Evolutionary conservation across 306 rosid species (phyloP).

Genomic region (Citrullus amarus): DNA sequence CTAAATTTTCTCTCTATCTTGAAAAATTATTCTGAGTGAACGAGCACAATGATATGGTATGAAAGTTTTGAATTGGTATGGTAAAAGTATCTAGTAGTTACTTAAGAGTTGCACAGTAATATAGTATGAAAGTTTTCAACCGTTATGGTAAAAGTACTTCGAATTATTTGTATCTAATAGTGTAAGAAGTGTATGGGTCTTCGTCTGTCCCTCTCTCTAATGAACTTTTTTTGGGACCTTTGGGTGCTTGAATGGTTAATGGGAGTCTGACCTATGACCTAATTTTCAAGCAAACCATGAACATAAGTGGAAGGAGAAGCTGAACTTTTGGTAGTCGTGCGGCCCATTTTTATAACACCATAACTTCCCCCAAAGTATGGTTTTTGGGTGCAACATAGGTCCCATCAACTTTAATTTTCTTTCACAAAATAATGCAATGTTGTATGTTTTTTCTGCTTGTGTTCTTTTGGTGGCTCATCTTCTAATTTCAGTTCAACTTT

Average conservation of each 20-base stretch:
- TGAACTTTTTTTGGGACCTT: neutral
- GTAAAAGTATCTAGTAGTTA: no score
- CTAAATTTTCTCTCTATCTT: no score
- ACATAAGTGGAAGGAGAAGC: neutral
- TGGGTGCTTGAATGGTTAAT: neutral
- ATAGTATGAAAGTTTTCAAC: no score
- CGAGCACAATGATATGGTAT: no score
- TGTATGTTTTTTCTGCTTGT: neutral
- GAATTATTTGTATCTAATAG: neutral
- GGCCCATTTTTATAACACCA: neutral
- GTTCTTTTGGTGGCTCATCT: neutral
- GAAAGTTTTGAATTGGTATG: neutral
- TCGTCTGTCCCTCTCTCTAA: neutral
- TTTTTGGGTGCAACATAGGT: neutral
- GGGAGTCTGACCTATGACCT: neutral
- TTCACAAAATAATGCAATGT: neutral
- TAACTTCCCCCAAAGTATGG: neutral
- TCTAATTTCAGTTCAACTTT: neutral
- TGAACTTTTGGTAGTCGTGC: neutral
- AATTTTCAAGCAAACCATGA: neutral
- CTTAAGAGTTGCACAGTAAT: no score
- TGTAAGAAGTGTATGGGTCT: neutral
- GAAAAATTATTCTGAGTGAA: no score
- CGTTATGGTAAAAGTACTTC: no score
- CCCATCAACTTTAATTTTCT: conserved; percentile 5